A percentile compares a stretch with the other conserved stretches of the same genome.
These are phyloP conservation scores for Trichophyton mentagrophytes DNA, from an alignment of 2,329 filamentous ascomycete species.

Conservation along the genomic window DNA sequence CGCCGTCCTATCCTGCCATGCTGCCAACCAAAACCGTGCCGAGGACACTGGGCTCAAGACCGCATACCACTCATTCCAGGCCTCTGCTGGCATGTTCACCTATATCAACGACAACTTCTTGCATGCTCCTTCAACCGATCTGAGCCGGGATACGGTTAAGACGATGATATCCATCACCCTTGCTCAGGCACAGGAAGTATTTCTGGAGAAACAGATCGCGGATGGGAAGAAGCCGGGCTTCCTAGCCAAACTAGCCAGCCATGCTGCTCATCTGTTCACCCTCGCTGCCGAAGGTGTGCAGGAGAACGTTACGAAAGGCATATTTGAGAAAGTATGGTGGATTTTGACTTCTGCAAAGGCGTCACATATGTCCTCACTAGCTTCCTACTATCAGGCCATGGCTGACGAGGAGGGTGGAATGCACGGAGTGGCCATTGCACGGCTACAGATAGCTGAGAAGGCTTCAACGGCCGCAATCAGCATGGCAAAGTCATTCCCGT, in stretches of 20 bases:
- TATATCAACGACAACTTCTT: slow-evolving; percentile 99
- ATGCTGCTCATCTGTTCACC: slow-evolving; percentile 74
- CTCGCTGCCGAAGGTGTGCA: slow-evolving; percentile 84
- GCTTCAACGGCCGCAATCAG: slow-evolving; percentile 67
- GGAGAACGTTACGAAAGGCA: slow-evolving; percentile 77
- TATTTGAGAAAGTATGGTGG: slow-evolving; percentile 93
- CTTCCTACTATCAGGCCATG: slow-evolving; percentile 86
- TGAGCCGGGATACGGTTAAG: slow-evolving; percentile 92
- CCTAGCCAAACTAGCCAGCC: slow-evolving; percentile 82
- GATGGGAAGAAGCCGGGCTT: slow-evolving; percentile 88
- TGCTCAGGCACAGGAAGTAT: slow-evolving; percentile 93
- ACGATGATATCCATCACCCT: slow-evolving; percentile 85
- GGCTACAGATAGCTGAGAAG: slow-evolving; percentile 67
- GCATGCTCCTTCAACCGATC: slow-evolving; percentile 88
- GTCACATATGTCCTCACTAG: slow-evolving; percentile 67
- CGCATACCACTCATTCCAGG: slow-evolving; percentile 95
- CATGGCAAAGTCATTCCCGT: slow-evolving; percentile 66
- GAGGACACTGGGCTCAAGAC: slow-evolving; percentile 91
- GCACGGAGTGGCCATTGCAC: slow-evolving; percentile 71
- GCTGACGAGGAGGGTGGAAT: slow-evolving; percentile 81
- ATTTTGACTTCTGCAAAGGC: slow-evolving; percentile 60
- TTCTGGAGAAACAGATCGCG: slow-evolving; percentile 86
- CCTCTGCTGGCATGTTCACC: slow-evolving; percentile 97
- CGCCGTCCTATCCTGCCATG: slow-evolving; percentile 89
- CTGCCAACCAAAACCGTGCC: slow-evolving; percentile 77